Base-by-base conservation (phyloP, 495 filamentous ascomycete species). In the Tuber aestivum region DNA sequence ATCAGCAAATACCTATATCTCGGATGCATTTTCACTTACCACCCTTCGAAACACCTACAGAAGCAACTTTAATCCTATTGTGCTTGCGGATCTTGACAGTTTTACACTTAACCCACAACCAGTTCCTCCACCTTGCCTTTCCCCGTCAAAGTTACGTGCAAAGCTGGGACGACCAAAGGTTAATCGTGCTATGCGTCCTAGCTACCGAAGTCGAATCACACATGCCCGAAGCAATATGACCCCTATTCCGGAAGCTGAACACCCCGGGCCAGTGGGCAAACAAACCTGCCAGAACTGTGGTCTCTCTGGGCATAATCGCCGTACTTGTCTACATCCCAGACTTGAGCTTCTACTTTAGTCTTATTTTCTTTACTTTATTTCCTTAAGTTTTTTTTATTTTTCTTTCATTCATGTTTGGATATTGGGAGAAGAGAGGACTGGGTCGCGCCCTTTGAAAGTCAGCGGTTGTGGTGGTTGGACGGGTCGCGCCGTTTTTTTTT, bases 261-360 rank as follows among this genome's bases (percentile, higher is more conserved):
- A 3, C 23, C 0, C 1, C 21, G 0, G 0, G 6, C 21, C 0
- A 7, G 45, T 21, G 0, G 2, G 21, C 45, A 50, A n/a, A n/a
- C 45, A 7, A n/a, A n/a, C n/a, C n/a, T 50, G 45, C 21, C 45
- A 50, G 21, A 50, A 50, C 6, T 50, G 7, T n/a, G 6, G 6
- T n/a, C 21, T 0, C 0, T 7, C 45, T 23, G 44, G 7, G 0
- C 45, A 50, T n/a, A 50, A 50, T n/a, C 21, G 21, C 7, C 6
- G 6, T 50, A 50, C 45, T 0, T 50, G 21, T 50, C 21, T 8
- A 50, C 6, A 50, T 50, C 21, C 0, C 6, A 0, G 21, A 0
- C 21, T 50, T 50, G 45, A 50, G 45, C 45, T 50, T 50, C 2
- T 50, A 9, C 45, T 50, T 50, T 50, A 50, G 21, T 50, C n/a